Evolutionary conservation across 1,284 basidiomycete genomes (phyloP).

Genomic region (Amylostereum areolatum): DNA sequence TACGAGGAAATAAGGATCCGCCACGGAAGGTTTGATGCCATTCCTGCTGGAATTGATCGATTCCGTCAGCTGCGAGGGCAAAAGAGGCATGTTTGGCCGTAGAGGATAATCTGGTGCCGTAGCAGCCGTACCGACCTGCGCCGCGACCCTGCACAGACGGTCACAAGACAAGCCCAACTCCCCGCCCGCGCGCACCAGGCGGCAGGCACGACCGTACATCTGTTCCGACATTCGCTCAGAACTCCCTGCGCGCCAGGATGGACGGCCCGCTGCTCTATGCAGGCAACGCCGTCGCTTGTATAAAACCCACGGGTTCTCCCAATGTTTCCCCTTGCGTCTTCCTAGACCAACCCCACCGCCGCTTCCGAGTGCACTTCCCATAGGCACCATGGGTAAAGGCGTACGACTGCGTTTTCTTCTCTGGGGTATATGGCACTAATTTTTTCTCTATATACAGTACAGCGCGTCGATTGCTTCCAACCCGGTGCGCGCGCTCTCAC

Average conservation of each 20-base stretch:
- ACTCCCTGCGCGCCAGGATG: no score
- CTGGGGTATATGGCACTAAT: background rate
- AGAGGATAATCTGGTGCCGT: no score
- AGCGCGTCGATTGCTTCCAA: constrained; percentile 16
- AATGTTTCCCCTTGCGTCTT: background rate
- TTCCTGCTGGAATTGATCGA: background rate
- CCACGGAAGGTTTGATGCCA: background rate
- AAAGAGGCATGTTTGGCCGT: background rate
- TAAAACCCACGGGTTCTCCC: background rate
- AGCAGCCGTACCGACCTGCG: background rate
- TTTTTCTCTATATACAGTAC: constrained; percentile 8
- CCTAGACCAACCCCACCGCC: background rate
- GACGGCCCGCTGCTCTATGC: no score
- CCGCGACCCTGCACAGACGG: background rate
- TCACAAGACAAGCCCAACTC: background rate
- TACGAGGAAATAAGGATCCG: background rate
- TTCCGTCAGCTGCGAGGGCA: background rate
- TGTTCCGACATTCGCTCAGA: no score
- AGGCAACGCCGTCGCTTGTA: no score
- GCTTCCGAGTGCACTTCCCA: background rate
- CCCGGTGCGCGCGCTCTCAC: constrained; percentile 6
- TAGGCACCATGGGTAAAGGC: background rate
- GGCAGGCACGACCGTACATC: background rate
- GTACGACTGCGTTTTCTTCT: background rate
- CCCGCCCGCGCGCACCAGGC: background rate